Base-by-base conservation (phyloP, 1,284 basidiomycete species). In the Sanghuangporus sanghuang region DNA sequence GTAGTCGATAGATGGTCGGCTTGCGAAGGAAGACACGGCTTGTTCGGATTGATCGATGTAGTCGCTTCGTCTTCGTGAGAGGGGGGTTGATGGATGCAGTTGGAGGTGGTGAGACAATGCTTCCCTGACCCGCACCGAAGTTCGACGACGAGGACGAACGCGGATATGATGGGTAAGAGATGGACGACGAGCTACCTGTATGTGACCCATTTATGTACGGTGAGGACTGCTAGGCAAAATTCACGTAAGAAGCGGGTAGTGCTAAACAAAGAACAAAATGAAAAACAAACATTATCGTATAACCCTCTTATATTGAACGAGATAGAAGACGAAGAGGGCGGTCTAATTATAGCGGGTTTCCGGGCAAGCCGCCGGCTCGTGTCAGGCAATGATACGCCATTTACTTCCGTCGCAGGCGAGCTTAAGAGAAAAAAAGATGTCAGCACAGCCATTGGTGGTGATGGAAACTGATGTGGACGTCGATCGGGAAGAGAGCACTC, bases 41-140 rank as follows among this genome's bases (percentile, higher is more conserved):
- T 92, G 85, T 69, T 87, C 86, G 9, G 86, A 85, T 68, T 90
- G 89, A 70, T 95, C 92, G 59, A 90, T 78, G 70, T 87, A 93
- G 68, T 93, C 91, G 69, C 85, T 90, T 58, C 91, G 83, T 67
- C 90, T 81, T 16, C 92, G 84, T 0, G 91, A 82, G 3, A 91
- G 76, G 1, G 89, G 87, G 84, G 67, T 87, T 90, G 68, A 92
- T 85, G 39, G 92, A 92, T 11, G 90, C 92, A 71, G 86, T 86
- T 1, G 92, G 90, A 18, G 89, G 90, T 1, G 91, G 82, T 0
- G 89, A 77, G 61, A 82, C 77, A 48, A 77, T 67, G 18, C 73
- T 75, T 63, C 73, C 73, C 49, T 72, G 69, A 1, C 67, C 66
- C 70, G 75, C 49, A 59, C 74, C 71, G 62, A 69, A 74, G 57